Conservation (phyloP, 129 eudicot species). For the Pulicaria dysenterica region DNA sequence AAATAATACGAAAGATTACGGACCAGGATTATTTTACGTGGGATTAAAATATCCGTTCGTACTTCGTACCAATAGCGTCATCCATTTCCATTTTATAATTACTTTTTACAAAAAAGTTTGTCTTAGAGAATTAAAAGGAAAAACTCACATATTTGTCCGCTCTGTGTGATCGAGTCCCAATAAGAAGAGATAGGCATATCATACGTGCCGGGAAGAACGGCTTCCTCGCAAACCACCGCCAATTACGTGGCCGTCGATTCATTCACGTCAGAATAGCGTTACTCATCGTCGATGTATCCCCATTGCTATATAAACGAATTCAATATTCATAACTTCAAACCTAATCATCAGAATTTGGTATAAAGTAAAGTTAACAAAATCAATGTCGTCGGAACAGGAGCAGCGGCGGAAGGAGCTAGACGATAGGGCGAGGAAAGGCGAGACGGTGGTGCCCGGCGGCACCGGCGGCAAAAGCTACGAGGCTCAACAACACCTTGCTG, state of each 20-base stretch:
- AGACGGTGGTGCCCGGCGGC: conserved; percentile 53
- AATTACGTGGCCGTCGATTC: conserved; percentile 26
- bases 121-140: not conserved
- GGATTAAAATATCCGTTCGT: no score
- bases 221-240: conserved; percentile 20
- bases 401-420: conserved; percentile 40
- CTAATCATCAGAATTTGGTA: not conserved
- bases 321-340: no score
- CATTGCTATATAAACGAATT: not conserved
- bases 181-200: conserved; percentile 19
- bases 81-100: no score
- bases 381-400: conserved; percentile 42
- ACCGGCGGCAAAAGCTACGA: conserved; percentile 49
- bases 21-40: no score
- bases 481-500: conserved; percentile 53
- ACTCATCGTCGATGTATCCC: not conserved
- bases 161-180: conserved; percentile 18
- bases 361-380: not conserved
- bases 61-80: no score
- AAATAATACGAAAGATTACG: no score
- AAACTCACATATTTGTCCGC: conserved; percentile 22
- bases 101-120: not conserved
- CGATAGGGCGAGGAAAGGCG: conserved; percentile 43
- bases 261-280: not conserved
- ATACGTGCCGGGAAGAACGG: conserved; percentile 30